Percentiles rank a stretch among this genome's conserved stretches.
phyloP scores from a whole-genome alignment of 148 eudicot genomes.

The Nyssa sinensis region DNA sequence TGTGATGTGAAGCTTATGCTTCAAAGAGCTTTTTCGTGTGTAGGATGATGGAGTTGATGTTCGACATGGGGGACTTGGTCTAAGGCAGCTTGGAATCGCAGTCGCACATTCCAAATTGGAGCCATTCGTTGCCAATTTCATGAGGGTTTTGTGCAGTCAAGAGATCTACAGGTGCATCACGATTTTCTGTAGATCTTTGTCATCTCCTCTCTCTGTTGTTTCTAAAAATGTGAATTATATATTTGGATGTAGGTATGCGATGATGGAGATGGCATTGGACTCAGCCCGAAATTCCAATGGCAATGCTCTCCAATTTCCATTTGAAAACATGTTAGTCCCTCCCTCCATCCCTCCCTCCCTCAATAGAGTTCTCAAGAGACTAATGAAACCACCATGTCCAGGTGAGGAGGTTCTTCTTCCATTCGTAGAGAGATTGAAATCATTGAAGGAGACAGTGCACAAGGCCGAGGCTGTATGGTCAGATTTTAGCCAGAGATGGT shows the following conservation, averaged over 20 bases:
- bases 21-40: neutral
- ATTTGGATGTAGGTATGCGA: slow-evolving; percentile 50
- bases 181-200: neutral
- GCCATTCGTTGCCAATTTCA: slow-evolving; percentile 56
- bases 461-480: slow-evolving; percentile 66
- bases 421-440: slow-evolving; percentile 46
- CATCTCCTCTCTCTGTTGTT: neutral
- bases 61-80: slow-evolving; percentile 68
- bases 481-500: slow-evolving; percentile 80
- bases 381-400: slow-evolving; percentile 7
- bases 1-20: neutral
- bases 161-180: slow-evolving; percentile 65
- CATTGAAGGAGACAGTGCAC: slow-evolving; percentile 38
- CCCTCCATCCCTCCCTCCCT: too few relatives aligned
- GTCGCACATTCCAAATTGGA: slow-evolving; percentile 60
- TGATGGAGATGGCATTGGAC: slow-evolving; percentile 85
- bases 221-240: too few relatives aligned
- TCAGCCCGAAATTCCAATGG: slow-evolving; percentile 69
- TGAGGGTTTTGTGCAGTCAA: slow-evolving; percentile 77
- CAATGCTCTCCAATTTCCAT: slow-evolving; percentile 74
- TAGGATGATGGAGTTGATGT: slow-evolving; percentile 81
- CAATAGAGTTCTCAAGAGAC: neutral
- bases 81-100: slow-evolving; percentile 68
- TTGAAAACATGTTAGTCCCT: slow-evolving; percentile 55
- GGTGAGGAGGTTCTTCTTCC: slow-evolving; percentile 62